Conservation (phyloP, 2,329 filamentous ascomycete species). For the Botrytis cinerea region DNA sequence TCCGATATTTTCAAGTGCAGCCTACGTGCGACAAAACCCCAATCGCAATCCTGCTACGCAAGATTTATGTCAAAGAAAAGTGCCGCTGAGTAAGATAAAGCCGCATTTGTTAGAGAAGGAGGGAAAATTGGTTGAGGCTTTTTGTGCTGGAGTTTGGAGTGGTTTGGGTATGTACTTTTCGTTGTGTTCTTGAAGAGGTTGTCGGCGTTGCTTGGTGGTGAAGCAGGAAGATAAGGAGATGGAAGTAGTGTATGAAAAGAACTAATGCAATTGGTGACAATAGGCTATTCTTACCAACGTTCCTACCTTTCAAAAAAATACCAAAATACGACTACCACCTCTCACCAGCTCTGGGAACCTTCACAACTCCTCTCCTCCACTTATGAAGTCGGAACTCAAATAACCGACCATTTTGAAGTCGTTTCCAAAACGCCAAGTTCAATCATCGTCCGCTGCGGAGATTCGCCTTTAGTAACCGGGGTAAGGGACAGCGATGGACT, state of each 20-base stretch:
- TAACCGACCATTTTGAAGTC: conserved; percentile 74
- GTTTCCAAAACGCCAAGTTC: conserved; percentile 61
- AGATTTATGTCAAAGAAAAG: conserved; percentile 63
- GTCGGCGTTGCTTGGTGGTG: background rate
- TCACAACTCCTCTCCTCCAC: conserved; percentile 55
- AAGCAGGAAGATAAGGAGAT: background rate
- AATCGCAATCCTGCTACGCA: conserved; percentile 62
- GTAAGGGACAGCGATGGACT: conserved; percentile 64
- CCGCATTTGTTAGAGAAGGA: conserved; percentile 67
- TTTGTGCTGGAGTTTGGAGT: conserved; percentile 39
- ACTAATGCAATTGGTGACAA: conserved; percentile 16
- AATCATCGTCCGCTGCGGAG: conserved; percentile 67
- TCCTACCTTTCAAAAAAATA: conserved; percentile 61
- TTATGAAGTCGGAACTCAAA: conserved; percentile 63
- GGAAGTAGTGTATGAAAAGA: background rate
- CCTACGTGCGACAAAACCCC: conserved; percentile 62
- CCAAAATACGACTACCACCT: conserved; percentile 53
- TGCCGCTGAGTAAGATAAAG: conserved; percentile 64
- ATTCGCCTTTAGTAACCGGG: conserved; percentile 58
- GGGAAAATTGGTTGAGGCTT: conserved; percentile 54
- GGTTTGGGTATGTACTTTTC: conserved; percentile 50
- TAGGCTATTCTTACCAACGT: conserved; percentile 58
- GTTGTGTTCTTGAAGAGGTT: background rate
- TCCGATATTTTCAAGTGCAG: conserved; percentile 58
- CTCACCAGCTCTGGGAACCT: conserved; percentile 61